Evolutionary conservation across 1,139 yeast genomes (phyloP).

Genomic region (Hemisphaericaspora lyxosophila): DNA sequence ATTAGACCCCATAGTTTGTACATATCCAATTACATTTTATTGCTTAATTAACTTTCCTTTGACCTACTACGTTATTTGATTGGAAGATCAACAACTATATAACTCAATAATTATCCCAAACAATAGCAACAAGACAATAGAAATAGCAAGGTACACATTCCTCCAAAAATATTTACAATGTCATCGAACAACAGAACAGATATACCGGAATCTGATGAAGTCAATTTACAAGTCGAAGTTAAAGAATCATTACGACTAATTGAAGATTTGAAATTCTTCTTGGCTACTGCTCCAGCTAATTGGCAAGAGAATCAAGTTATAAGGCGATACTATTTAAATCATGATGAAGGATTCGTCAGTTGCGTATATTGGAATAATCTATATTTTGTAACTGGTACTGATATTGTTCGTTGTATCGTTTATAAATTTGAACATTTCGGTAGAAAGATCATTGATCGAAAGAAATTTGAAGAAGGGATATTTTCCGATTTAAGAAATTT

Average conservation of each 20-base stretch:
- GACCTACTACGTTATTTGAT: too few species aligned
- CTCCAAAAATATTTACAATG: too few species aligned
- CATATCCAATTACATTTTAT: too few species aligned
- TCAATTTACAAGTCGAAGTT: slow-evolving; percentile 20
- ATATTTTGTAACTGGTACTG: slow-evolving; percentile 92
- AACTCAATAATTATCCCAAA: too few species aligned
- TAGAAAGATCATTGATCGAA: slow-evolving; percentile 75
- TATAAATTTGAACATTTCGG: slow-evolving; percentile 92
- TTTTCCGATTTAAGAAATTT: slow-evolving; percentile 86
- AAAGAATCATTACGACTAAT: slow-evolving; percentile 60
- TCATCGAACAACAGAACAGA: not conserved
- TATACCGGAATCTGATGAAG: not conserved
- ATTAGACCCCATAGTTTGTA: too few species aligned
- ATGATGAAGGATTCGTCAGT: slow-evolving; percentile 86
- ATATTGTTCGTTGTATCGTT: slow-evolving; percentile 87
- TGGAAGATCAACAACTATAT: too few species aligned
- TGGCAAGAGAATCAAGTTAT: slow-evolving; percentile 92
- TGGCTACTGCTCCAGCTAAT: slow-evolving; percentile 91
- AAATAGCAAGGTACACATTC: too few species aligned
- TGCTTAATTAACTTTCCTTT: too few species aligned
- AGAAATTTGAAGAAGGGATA: slow-evolving; percentile 95
- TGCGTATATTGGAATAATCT: slow-evolving; percentile 93
- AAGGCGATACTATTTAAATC: slow-evolving; percentile 79
- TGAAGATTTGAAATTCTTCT: slow-evolving; percentile 77
- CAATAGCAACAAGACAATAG: too few species aligned